Conservation (phyloP, 495 filamentous ascomycete genomes). For the Aspergillus baeticus region DNA sequence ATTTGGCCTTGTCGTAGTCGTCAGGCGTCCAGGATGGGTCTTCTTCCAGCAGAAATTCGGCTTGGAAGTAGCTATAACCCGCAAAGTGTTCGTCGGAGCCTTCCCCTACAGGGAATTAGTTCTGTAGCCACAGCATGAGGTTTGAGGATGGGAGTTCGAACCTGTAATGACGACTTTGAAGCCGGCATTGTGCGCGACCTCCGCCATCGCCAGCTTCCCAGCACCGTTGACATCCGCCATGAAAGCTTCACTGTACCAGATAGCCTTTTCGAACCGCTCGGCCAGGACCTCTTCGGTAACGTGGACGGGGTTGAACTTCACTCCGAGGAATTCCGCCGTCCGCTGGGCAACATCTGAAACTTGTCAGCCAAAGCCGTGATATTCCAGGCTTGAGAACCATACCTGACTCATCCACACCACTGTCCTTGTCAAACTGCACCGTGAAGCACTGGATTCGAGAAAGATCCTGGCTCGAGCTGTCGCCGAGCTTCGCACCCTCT, state of each 20-base stretch:
- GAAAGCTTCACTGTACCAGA: constrained; percentile 47
- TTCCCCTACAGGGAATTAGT: constrained; percentile 31
- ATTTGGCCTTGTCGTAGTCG: constrained; percentile 4
- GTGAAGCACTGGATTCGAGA: constrained; percentile 41
- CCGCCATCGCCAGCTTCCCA: constrained; percentile 45
- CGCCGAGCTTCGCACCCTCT: constrained; percentile 36
- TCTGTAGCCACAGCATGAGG: background rate
- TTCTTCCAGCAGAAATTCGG: constrained; percentile 42
- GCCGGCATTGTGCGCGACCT: constrained; percentile 35
- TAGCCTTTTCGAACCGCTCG: constrained; percentile 43
- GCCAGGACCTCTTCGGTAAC: constrained; percentile 47
- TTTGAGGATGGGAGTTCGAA: background rate
- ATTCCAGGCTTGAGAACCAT: background rate
- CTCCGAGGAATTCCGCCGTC: constrained; percentile 49
- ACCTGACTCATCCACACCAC: constrained; percentile 48
- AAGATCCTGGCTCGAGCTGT: constrained; percentile 21
- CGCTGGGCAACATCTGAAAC: constrained; percentile 41
- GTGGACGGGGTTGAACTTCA: constrained; percentile 39
- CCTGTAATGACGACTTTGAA: constrained; percentile 49
- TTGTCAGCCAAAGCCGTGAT: background rate
- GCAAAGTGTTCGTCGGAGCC: constrained; percentile 54
- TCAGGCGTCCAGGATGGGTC: constrained; percentile 35
- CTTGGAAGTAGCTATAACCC: constrained; percentile 42
- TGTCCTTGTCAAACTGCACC: constrained; percentile 43
- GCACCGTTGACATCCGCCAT: constrained; percentile 44